Evolutionary conservation across 116 monocot species (phyloP), one percentile per base, ranked within the genome.

Genomic region (Iris pallida): DNA sequence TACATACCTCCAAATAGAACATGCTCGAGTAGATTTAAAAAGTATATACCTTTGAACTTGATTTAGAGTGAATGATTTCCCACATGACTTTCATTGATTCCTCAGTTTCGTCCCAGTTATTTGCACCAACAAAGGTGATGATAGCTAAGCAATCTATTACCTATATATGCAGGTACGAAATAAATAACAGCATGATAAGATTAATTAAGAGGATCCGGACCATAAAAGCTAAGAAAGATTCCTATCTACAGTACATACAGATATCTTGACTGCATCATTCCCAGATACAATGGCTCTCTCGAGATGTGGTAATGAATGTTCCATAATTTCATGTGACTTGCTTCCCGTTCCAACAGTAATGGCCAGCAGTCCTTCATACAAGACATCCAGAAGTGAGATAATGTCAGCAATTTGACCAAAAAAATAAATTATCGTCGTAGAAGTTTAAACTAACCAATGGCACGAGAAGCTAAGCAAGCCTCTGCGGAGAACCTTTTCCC

Each of bases 21-120:
- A 30, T 30, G 30, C 30, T 30, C 3, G 30, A 3, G 30, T 30
- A 30, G 30, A 30, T 30, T 30, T 30, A 30, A 30, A 30, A 30
- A 30, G 30, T 30, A 30, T 30, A 30, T 68, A 68, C 75, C 75
- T 85, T 86, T 13, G 89, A 71, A 58, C 73, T 82, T 1, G 85
- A 80, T 79, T 86, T 96, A 5, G 89, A 85, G 76, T 86, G 82
- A 61, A 92, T 85, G 17, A 89, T 45, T 52, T 96, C 89, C 96
- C 96, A 92, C 9, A 91, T 84, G 14, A 86, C 79, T 56, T 85
- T 86, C 84, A 96, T 83, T n/a, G 84, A 76, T 71, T 55, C 73
- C 58, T 91, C 92, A 66, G 82, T 96, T 75, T 91, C 96, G 41
- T 80, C 86, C 55, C 71, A 71, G 73, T 81, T 86, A 75, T 71